These are phyloP conservation scores for Paecilomyces variotii DNA, from an alignment of 2,329 filamentous ascomycete genomes.

Conservation along the genomic window DNA sequence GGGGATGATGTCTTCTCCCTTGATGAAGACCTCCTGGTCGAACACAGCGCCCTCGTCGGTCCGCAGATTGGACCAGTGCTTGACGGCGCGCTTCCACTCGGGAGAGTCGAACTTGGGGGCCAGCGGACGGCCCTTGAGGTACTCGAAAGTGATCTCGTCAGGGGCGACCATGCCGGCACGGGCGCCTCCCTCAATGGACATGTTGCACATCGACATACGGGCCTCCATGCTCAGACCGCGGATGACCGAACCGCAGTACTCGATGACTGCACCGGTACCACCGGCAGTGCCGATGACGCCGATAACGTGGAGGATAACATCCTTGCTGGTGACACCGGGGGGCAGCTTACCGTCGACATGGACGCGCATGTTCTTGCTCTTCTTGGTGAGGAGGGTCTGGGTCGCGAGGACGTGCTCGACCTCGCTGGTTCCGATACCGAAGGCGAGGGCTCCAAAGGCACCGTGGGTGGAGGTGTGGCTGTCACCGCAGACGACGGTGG, in stretches of 20 bases:
- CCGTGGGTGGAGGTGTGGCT: slow-evolving; percentile 97
- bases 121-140: slow-evolving; percentile 83
- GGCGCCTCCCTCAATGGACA: slow-evolving; percentile 95
- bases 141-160: slow-evolving; percentile 88
- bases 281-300: slow-evolving; percentile 91
- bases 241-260: slow-evolving; percentile 95
- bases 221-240: slow-evolving; percentile 87
- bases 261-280: slow-evolving; percentile 88
- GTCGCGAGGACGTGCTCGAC: slow-evolving; percentile 97
- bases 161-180: slow-evolving; percentile 95
- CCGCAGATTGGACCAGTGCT: slow-evolving; percentile 79
- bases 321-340: slow-evolving; percentile 91
- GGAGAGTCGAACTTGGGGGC: slow-evolving; percentile 76
- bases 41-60: slow-evolving; percentile 85
- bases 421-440: slow-evolving; percentile 96
- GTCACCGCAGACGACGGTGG: slow-evolving; percentile 95
- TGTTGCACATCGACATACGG: slow-evolving; percentile 99
- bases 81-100: slow-evolving; percentile 81
- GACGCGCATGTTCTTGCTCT: slow-evolving; percentile 98
- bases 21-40: slow-evolving; percentile 81
- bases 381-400: slow-evolving; percentile 86
- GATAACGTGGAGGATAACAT: slow-evolving; percentile 87
- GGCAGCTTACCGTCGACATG: slow-evolving; percentile 86
- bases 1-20: slow-evolving; percentile 85
- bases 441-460: slow-evolving; percentile 88